Conservation (phyloP, 108 stramenopile species). For the Pseudonitzschia delicatissima region DNA sequence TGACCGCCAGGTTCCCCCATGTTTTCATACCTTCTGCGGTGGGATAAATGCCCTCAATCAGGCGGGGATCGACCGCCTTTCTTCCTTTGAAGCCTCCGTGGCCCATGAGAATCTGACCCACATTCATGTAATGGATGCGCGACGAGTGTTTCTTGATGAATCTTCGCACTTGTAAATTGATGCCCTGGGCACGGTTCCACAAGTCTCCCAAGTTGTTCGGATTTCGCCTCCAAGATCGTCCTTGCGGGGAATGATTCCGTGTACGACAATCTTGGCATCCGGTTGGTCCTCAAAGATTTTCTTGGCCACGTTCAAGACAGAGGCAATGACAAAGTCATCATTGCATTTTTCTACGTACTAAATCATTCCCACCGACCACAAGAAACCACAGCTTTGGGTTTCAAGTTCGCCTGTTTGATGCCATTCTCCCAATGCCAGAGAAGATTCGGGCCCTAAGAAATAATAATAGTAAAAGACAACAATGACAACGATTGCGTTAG, state of each 20-base stretch:
- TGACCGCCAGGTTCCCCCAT: slow-evolving; percentile 27
- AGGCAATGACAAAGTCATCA: slow-evolving; percentile 29
- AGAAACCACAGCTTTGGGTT: slow-evolving; percentile 42
- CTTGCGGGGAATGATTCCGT: slow-evolving; percentile 33
- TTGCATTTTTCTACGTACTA: slow-evolving; percentile 26
- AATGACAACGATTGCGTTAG: slow-evolving; percentile 1
- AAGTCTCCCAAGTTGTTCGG: slow-evolving; percentile 13
- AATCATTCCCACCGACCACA: slow-evolving; percentile 27
- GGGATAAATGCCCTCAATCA: slow-evolving; percentile 23
- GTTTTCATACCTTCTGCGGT: slow-evolving; percentile 25
- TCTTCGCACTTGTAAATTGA: slow-evolving; percentile 28
- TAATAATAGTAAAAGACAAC: too few species aligned
- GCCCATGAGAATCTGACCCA: slow-evolving; percentile 16
- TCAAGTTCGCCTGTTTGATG: slow-evolving; percentile 14
- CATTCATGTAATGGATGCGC: slow-evolving; percentile 21
- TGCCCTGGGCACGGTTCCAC: slow-evolving; percentile 33
- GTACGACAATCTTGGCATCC: slow-evolving; percentile 26
- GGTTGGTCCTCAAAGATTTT: slow-evolving; percentile 21
- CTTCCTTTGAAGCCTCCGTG: slow-evolving; percentile 7
- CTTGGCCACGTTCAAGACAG: slow-evolving; percentile 31
- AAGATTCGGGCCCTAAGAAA: slow-evolving; percentile 32
- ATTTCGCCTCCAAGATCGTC: slow-evolving; percentile 28
- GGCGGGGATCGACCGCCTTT: slow-evolving; percentile 1
- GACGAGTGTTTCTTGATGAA: slow-evolving; percentile 18
- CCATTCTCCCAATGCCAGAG: slow-evolving; percentile 38